Conservation (phyloP, 305 asterid species). For the Petunia hybrid region DNA sequence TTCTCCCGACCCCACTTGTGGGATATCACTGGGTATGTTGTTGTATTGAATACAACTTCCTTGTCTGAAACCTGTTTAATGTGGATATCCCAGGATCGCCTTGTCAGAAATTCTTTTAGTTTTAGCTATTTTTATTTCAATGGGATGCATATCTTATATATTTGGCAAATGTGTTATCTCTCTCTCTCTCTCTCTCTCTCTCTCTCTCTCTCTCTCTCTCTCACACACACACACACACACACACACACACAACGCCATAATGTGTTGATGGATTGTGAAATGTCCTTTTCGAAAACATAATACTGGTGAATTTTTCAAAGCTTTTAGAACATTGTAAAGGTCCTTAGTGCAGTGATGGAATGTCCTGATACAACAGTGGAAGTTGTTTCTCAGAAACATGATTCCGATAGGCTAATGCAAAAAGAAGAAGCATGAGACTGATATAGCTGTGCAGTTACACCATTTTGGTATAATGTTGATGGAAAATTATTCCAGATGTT, state of each 20-base stretch:
- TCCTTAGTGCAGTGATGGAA: constrained; percentile 11
- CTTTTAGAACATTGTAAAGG: not conserved
- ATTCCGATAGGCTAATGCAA: not conserved
- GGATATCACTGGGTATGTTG: too few species aligned
- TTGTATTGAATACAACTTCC: not conserved
- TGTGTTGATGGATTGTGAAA: not conserved
- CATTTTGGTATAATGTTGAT: not conserved
- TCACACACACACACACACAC: too few species aligned
- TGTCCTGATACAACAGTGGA: not conserved
- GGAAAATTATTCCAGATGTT: not conserved
- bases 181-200: too few species aligned
- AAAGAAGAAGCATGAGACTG: not conserved
- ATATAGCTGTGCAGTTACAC: not conserved
- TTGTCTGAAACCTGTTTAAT: not conserved
- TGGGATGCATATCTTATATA: too few species aligned
- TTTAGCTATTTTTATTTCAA: too few species aligned
- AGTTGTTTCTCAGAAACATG: not conserved
- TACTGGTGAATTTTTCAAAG: not conserved
- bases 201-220: too few species aligned
- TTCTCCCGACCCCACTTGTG: too few species aligned
- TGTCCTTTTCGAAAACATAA: not conserved
- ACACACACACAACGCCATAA: not conserved
- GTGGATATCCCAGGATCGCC: not conserved
- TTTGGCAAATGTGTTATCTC: too few species aligned
- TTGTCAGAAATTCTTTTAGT: not conserved